Evolutionary conservation across 306 rosid genomes (phyloP).

Genomic region (Styphnolobium japonicum): DNA sequence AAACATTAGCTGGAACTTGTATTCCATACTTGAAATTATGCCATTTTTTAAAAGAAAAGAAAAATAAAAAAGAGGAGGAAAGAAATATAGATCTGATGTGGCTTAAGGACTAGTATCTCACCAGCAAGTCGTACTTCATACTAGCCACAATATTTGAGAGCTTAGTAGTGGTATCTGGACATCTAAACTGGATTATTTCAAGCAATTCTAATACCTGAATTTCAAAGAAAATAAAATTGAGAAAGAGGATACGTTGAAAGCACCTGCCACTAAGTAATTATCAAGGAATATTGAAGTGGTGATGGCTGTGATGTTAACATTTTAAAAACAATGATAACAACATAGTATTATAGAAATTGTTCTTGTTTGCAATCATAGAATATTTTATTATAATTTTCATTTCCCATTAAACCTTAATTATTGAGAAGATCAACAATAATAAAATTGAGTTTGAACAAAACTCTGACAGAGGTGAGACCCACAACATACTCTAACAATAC

Average conservation of each 20-base stretch:
- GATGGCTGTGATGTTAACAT: neutral
- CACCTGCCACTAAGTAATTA: neutral
- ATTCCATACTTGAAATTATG: neutral
- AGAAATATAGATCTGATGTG: neutral
- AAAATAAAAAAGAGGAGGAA: neutral
- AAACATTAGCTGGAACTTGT: neutral
- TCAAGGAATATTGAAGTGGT: neutral
- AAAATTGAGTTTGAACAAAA: neutral
- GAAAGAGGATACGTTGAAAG: neutral
- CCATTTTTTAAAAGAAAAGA: neutral
- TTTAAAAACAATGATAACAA: neutral
- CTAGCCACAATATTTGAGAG: conserved; percentile 64
- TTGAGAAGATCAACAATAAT: neutral
- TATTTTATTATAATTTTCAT: neutral
- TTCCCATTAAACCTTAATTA: neutral
- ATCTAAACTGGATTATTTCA: conserved; percentile 87
- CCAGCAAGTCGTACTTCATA: conserved; percentile 69
- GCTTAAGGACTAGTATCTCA: conserved; percentile 38
- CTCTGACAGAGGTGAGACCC: neutral
- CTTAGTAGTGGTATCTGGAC: conserved; percentile 68
- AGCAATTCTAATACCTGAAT: conserved; percentile 85
- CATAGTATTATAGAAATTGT: neutral
- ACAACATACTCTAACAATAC: neutral
- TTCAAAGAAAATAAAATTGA: conserved; percentile 17
- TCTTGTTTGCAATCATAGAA: neutral